A percentile compares a stretch with the other conserved stretches of the same genome.
phyloP scores from a whole-genome alignment of 1,139 yeast genomes.

The Blastobotrys apis region DNA sequence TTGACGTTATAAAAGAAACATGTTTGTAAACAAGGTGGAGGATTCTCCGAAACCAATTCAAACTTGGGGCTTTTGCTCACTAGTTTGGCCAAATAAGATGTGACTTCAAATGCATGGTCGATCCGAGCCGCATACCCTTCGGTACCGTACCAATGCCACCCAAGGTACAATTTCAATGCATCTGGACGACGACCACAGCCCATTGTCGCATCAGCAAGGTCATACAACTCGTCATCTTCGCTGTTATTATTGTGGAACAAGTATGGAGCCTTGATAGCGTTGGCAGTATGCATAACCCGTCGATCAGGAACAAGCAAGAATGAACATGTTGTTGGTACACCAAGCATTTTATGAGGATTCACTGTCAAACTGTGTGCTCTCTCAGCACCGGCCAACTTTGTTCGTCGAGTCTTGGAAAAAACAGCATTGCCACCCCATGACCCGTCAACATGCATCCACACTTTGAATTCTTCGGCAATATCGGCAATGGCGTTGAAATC shows the following conservation, averaged over 20 bases:
- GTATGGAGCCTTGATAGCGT: constrained; percentile 76
- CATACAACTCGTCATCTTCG: constrained; percentile 56
- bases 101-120: constrained; percentile 67
- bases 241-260: constrained; percentile 57
- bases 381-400: constrained; percentile 55
- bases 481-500: constrained; percentile 53
- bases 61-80: constrained; percentile 42
- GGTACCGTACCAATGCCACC: constrained; percentile 78
- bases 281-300: constrained; percentile 60
- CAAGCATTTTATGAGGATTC: constrained; percentile 86
- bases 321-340: constrained; percentile 87
- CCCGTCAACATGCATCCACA: constrained; percentile 85
- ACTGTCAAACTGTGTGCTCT: constrained; percentile 75
- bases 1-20: constrained; percentile 68
- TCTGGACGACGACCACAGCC: constrained; percentile 90
- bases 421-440: constrained; percentile 89
- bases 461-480: constrained; percentile 49
- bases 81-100: constrained; percentile 53
- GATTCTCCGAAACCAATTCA: constrained; percentile 49
- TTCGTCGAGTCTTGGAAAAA: constrained; percentile 51
- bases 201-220: constrained; percentile 87
- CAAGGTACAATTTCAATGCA: constrained; percentile 69
- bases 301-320: constrained; percentile 71
- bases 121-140: constrained; percentile 50
- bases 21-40: constrained; percentile 79